Percentiles rank a stretch among this genome's conserved stretches.
Evolutionary conservation across 805 yeast genomes (phyloP).

Genomic region (Maudiozyma serrabonitensis): DNA sequence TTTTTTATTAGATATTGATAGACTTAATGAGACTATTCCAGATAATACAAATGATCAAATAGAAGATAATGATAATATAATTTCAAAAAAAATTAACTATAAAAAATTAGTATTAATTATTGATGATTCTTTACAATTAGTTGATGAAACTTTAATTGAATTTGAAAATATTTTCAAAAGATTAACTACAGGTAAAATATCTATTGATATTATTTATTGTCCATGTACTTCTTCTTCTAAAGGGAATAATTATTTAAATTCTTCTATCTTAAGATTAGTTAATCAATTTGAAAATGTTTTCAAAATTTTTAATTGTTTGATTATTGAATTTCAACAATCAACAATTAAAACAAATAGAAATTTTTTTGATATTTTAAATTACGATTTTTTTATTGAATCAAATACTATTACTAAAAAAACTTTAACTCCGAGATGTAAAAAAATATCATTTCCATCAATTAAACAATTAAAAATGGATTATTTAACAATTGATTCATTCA

Average conservation of each 20-base stretch:
- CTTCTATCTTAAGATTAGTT: neutral
- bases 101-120: slow-evolving; percentile 1
- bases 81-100: neutral
- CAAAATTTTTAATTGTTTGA: slow-evolving; percentile 4
- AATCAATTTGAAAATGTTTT: neutral
- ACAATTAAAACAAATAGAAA: slow-evolving; percentile 1
- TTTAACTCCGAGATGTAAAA: slow-evolving; percentile 7
- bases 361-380: slow-evolving; percentile 12
- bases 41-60: neutral
- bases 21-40: neutral
- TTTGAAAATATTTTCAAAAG: neutral
- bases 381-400: slow-evolving; percentile 3
- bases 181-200: too few relatives aligned
- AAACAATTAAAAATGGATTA: slow-evolving; percentile 10
- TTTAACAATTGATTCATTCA: slow-evolving; percentile 15
- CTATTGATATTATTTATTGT: slow-evolving; percentile 1
- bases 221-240: neutral
- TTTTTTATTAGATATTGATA: neutral
- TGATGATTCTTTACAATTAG: neutral
- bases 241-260: neutral
- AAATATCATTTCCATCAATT: slow-evolving; percentile 11
- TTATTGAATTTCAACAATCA: slow-evolving; percentile 3
- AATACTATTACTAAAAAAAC: neutral
- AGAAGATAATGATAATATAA: neutral
- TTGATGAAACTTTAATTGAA: neutral